phyloP scores from a whole-genome alignment of 2,329 filamentous ascomycete species.

The Chaetomium olivaceum region DNA sequence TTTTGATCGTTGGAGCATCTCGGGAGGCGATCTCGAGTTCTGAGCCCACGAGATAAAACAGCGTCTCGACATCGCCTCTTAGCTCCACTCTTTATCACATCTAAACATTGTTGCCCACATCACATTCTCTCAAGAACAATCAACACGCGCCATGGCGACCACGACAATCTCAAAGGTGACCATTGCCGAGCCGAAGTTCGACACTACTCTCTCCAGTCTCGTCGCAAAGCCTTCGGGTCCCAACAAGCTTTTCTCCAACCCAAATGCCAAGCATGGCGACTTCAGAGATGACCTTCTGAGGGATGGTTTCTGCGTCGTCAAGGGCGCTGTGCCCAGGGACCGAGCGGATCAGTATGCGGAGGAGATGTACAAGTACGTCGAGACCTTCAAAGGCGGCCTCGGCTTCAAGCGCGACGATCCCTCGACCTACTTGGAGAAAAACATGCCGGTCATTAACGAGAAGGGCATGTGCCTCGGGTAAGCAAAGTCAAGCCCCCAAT shows the following conservation, averaged over 20 bases:
- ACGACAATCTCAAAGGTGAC: conserved; percentile 2
- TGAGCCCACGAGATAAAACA: neutral
- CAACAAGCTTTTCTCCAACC: conserved; percentile 7
- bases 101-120: neutral
- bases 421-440: conserved; percentile 3
- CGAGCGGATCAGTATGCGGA: conserved; percentile 8
- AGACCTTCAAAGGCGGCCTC: conserved; percentile 10
- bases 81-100: neutral
- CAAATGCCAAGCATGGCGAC: conserved; percentile 9
- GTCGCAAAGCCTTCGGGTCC: conserved; percentile 3
- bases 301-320: conserved; percentile 12
- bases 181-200: neutral
- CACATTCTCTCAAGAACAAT: neutral
- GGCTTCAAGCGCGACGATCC: conserved; percentile 12
- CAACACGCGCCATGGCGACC: neutral
- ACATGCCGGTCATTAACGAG: conserved; percentile 12
- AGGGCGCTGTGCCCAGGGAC: conserved; percentile 6
- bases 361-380: conserved; percentile 12
- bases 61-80: neutral
- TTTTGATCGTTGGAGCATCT: neutral
- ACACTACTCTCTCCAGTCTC: neutral
- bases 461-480: conserved; percentile 14
- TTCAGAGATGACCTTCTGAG: conserved; percentile 6
- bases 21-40: neutral
- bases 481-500: neutral